These are phyloP conservation scores for Hyphodiscus sp. DNA, from an alignment of 2,329 filamentous ascomycete species.

Conservation along the genomic window DNA sequence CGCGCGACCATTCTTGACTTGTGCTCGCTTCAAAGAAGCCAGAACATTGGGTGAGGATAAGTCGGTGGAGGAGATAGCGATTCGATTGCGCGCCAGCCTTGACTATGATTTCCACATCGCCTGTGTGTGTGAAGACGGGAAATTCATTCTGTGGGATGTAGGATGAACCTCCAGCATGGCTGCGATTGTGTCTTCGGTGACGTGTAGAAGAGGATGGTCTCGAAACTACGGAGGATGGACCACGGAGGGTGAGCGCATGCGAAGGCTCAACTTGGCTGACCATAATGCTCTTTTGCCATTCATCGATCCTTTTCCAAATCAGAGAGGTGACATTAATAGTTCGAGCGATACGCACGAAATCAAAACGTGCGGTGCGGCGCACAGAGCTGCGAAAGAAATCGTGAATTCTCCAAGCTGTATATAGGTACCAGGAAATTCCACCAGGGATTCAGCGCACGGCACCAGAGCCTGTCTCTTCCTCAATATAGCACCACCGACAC, in stretches of 20 bases:
- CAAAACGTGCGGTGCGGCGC: neutral
- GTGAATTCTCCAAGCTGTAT: neutral
- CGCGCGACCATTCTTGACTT: conserved; percentile 66
- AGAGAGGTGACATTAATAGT: neutral
- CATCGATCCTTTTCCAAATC: neutral
- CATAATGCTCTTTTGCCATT: conserved; percentile 35
- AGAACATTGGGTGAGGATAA: conserved; percentile 84
- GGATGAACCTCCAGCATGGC: conserved; percentile 63
- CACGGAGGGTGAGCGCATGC: conserved; percentile 51
- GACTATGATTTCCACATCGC: conserved; percentile 87
- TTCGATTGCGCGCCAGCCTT: conserved; percentile 65
- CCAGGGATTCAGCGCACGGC: conserved; percentile 2
- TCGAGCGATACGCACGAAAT: neutral
- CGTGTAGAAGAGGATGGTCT: conserved; percentile 34
- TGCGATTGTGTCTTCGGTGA: conserved; percentile 58
- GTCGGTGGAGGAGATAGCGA: conserved; percentile 77
- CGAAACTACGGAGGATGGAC: conserved; percentile 56
- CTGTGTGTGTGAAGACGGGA: conserved; percentile 80
- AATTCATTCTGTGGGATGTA: conserved; percentile 82
- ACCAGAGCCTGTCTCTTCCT: neutral
- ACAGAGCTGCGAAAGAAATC: neutral
- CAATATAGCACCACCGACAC: neutral
- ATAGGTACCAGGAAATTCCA: neutral
- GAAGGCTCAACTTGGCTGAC: conserved; percentile 47
- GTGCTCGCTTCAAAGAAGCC: conserved; percentile 89